These are phyloP conservation scores for Durusdinium trenchii DNA, from an alignment of 73 alveolate genomes.

Conservation along the genomic window DNA sequence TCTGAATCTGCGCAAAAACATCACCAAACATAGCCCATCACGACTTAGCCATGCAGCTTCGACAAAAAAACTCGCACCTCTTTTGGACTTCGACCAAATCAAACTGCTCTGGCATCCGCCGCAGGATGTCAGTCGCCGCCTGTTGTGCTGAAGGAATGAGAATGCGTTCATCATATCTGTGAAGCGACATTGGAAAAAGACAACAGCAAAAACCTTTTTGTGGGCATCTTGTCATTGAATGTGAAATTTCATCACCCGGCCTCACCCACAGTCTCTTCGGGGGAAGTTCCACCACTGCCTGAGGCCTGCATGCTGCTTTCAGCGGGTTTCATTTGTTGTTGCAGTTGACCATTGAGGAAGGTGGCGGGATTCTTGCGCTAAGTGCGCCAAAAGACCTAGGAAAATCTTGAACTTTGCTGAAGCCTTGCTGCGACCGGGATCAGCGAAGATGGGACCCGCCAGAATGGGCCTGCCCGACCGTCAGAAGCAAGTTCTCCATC, in stretches of 20 bases:
- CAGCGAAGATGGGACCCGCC: no score
- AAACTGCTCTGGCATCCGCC: slow-evolving; percentile 81
- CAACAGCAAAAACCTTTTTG: neutral
- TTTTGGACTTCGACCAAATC: slow-evolving; percentile 64
- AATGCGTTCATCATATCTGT: no score
- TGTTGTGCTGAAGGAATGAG: no score
- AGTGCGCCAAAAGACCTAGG: no score
- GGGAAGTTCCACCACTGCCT: slow-evolving; percentile 47
- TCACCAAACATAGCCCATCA: neutral
- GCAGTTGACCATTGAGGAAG: no score
- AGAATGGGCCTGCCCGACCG: slow-evolving; percentile 77
- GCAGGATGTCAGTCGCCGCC: slow-evolving; percentile 80
- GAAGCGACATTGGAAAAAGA: no score
- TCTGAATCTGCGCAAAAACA: neutral
- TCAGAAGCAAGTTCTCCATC: slow-evolving; percentile 79
- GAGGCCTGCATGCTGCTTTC: slow-evolving; percentile 10
- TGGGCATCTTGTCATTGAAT: neutral
- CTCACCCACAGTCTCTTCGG: slow-evolving; percentile 81
- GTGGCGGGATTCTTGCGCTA: no score
- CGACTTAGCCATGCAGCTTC: neutral
- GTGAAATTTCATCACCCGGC: neutral
- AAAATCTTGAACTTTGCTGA: no score
- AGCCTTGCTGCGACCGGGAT: no score
- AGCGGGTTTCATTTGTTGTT: no score
- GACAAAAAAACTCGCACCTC: neutral